A percentile compares a stretch with the other conserved stretches of the same genome.
Conservation (phyloP, 1,139 yeast species). For the Blastobotrys proliferans region DNA sequence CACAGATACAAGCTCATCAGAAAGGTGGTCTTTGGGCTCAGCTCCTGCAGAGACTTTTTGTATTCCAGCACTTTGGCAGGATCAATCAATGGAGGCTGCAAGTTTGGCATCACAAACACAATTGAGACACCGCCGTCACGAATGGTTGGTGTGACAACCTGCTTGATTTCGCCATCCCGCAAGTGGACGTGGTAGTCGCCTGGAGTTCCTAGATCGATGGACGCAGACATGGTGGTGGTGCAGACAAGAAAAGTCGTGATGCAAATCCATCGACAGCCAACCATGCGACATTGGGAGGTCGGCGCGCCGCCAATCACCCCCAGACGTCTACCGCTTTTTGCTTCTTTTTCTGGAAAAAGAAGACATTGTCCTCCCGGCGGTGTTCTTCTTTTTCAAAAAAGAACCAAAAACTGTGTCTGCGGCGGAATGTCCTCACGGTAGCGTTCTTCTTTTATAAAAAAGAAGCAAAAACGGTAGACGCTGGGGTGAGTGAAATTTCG, state of each 20-base stretch:
- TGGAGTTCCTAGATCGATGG: constrained; percentile 65
- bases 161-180: constrained; percentile 91
- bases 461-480: too few species aligned
- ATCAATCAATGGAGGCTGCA: constrained; percentile 89
- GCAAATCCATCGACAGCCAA: too few species aligned
- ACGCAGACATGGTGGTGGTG: background rate
- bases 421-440: too few species aligned
- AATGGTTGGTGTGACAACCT: constrained; percentile 84
- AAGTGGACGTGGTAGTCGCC: constrained; percentile 97
- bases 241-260: background rate
- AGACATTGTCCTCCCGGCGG: too few species aligned
- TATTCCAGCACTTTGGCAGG: constrained; percentile 68
- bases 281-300: too few species aligned
- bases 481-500: too few species aligned
- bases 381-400: too few species aligned
- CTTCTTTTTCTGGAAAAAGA: too few species aligned
- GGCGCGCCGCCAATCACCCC: too few species aligned
- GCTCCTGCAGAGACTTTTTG: constrained; percentile 55
- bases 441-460: too few species aligned
- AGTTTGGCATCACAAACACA: constrained; percentile 94
- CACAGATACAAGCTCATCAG: constrained; percentile 86
- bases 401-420: too few species aligned
- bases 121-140: constrained; percentile 86
- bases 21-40: constrained; percentile 81
- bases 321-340: too few species aligned